phyloP scores from a whole-genome alignment of 352 stramenopile genomes.

The Pythium aristosporum region DNA sequence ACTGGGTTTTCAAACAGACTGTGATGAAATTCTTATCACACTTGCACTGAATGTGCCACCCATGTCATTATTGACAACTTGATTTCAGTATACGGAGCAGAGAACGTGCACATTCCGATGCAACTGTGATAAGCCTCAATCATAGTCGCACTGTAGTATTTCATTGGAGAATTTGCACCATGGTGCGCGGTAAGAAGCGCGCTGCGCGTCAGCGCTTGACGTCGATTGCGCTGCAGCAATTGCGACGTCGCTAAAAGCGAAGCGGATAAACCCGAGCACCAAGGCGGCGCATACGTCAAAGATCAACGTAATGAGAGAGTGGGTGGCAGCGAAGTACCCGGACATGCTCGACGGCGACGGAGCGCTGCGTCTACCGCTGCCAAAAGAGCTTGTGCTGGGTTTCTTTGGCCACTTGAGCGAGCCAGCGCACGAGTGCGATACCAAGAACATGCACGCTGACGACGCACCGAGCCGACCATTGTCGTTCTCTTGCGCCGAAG shows the following conservation, averaged over 20 bases:
- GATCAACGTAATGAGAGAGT: slow-evolving; percentile 6
- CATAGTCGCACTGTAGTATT: too few relatives aligned
- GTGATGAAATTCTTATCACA: too few relatives aligned
- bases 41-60: too few relatives aligned
- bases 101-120: too few relatives aligned
- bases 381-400: not conserved
- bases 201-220: slow-evolving; percentile 8
- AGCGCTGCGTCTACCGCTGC: not conserved
- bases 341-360: not conserved
- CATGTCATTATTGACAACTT: too few relatives aligned
- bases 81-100: too few relatives aligned
- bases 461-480: not conserved
- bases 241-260: slow-evolving; percentile 6
- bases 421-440: slow-evolving; percentile 10
- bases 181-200: too few relatives aligned
- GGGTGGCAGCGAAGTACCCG: not conserved
- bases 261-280: not conserved
- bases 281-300: slow-evolving; percentile 6
- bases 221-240: slow-evolving; percentile 4
- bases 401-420: slow-evolving; percentile 10
- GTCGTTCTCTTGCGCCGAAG: slow-evolving; percentile 8
- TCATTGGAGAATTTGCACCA: too few relatives aligned
- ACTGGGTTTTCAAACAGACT: too few relatives aligned
- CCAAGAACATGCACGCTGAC: slow-evolving; percentile 7
- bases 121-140: too few relatives aligned